phyloP scores from a whole-genome alignment of 2,329 filamentous ascomycete species.

The Apiospora marii region DNA sequence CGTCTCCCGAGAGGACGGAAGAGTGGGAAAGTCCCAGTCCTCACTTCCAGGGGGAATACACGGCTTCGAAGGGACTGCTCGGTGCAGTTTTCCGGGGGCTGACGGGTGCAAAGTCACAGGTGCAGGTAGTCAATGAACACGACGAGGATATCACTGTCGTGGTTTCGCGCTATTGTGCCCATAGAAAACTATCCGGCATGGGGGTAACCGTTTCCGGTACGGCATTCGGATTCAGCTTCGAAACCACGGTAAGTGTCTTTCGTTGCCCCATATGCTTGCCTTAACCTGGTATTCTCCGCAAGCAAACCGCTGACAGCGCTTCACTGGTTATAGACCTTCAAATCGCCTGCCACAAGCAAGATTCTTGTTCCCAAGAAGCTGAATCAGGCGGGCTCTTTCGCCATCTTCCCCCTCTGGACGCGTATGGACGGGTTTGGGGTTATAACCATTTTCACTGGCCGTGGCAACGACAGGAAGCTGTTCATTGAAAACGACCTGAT shows the following conservation, averaged over 20 bases:
- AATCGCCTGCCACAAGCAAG: not conserved
- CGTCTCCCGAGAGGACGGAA: not conserved
- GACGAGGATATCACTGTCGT: not conserved
- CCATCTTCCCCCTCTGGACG: not conserved
- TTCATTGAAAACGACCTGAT: not conserved
- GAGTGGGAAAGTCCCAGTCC: not conserved
- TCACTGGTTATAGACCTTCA: not conserved
- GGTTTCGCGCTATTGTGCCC: not conserved
- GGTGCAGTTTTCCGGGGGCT: not conserved
- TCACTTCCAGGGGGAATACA: not conserved
- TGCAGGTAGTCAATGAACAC: not conserved
- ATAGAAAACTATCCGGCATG: not conserved
- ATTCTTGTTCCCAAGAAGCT: not conserved
- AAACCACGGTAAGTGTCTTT: not conserved
- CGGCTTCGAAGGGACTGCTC: not conserved
- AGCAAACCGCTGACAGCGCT: too few species aligned
- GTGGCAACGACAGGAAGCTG: not conserved
- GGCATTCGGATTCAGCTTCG: not conserved
- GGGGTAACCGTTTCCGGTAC: not conserved
- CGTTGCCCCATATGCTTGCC: not conserved
- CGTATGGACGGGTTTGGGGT: not conserved
- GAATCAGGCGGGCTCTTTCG: not conserved
- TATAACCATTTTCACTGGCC: not conserved
- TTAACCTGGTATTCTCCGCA: too few species aligned
- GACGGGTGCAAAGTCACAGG: not conserved